A percentile compares a stretch with the other conserved stretches of the same genome.
phyloP scores from a whole-genome alignment of 148 eudicot species.

The Rheum nobile region DNA sequence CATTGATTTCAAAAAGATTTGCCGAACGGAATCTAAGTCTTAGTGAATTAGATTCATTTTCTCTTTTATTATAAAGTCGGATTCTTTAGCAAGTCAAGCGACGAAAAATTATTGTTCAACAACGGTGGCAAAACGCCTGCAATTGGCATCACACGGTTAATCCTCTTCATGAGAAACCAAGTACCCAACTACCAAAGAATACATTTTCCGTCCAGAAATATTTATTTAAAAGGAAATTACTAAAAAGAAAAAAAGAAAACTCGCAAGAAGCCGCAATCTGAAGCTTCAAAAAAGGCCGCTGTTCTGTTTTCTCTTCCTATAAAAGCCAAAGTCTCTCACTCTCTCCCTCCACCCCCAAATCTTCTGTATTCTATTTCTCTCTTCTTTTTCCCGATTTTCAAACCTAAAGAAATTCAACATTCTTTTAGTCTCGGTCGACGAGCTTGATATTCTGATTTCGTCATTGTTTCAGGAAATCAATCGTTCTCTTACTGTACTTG shows the following conservation, averaged over 20 bases:
- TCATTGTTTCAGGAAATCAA: background rate
- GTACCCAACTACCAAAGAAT: background rate
- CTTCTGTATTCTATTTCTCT: background rate
- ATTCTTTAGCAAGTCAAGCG: background rate
- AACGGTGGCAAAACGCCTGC: background rate
- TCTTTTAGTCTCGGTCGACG: background rate
- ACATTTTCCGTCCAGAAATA: no score
- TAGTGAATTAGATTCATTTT: background rate
- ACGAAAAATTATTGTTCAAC: background rate
- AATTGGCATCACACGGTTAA: background rate
- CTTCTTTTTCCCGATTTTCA: background rate
- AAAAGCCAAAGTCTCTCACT: background rate
- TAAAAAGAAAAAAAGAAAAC: background rate
- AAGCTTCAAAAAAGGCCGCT: background rate
- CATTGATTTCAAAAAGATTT: no score
- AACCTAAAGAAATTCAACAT: background rate
- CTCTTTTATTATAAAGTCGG: background rate
- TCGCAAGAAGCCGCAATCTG: background rate
- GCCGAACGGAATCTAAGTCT: background rate
- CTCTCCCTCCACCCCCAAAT: background rate
- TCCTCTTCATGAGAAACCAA: background rate
- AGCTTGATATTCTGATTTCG: background rate
- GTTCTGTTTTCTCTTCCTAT: background rate
- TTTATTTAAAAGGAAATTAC: no score
- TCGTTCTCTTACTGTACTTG: background rate